Evolutionary conservation across 1,284 basidiomycete species (phyloP).

Genomic region (Phaffia rhodozyma): DNA sequence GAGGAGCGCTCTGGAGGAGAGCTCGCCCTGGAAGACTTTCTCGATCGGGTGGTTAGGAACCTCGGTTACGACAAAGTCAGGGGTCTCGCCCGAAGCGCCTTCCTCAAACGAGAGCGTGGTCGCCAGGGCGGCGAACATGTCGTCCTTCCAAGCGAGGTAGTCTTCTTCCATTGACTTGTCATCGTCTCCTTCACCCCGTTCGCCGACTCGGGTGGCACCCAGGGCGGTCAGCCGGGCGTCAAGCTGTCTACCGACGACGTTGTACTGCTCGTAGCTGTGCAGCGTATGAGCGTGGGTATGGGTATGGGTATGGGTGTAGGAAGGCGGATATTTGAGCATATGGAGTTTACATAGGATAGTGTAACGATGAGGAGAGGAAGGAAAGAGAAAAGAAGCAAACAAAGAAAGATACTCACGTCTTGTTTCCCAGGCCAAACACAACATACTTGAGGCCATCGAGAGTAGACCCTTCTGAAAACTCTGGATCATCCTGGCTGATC

Average conservation of each 20-base stretch:
- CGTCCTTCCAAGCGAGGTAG: slow-evolving; percentile 98
- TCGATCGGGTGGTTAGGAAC: slow-evolving; percentile 54
- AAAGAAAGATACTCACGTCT: slow-evolving; percentile 40
- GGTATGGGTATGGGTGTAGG: too few species aligned
- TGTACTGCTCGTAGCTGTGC: slow-evolving; percentile 73
- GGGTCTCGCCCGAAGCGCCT: slow-evolving; percentile 86
- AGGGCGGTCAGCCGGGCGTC: slow-evolving; percentile 63
- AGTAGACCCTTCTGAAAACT: slow-evolving; percentile 62
- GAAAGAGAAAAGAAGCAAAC: background rate
- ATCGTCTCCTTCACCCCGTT: slow-evolving; percentile 91
- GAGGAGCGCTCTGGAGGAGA: slow-evolving; percentile 72
- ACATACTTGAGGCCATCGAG: slow-evolving; percentile 88
- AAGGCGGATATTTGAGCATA: background rate
- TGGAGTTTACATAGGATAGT: background rate
- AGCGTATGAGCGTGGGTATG: background rate
- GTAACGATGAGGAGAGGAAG: background rate
- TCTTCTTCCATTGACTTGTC: slow-evolving; percentile 99
- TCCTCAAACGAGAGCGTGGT: slow-evolving; percentile 77
- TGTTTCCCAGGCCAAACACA: slow-evolving; percentile 88
- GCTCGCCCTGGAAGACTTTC: slow-evolving; percentile 86
- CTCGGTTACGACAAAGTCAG: slow-evolving; percentile 87
- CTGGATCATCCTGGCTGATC: slow-evolving; percentile 69
- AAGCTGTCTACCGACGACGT: slow-evolving; percentile 69
- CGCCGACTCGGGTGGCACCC: slow-evolving; percentile 77
- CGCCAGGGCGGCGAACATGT: slow-evolving; percentile 84